Evolutionary conservation across 176 grass and related monocot species (phyloP), one percentile per base, ranked within the genome.

Genomic region (Rhynchospora breviuscula): DNA sequence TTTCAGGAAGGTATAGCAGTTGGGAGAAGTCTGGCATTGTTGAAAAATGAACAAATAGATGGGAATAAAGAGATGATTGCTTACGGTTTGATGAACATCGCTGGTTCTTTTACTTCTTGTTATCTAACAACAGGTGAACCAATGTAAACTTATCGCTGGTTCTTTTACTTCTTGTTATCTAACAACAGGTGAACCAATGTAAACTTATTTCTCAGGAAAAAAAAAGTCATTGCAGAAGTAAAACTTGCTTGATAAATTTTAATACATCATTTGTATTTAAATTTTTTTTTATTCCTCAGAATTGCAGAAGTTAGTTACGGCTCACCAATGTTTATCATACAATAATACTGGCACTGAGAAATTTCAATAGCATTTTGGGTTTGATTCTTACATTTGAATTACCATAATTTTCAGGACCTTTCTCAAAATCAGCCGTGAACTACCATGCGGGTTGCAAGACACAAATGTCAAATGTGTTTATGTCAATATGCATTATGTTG

Each of bases 1-100:
- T 85, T 80, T 67, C 87, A 98, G 96, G 93, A 99, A 92, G 96
- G 96, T 44, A 95, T 99, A 77, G 96, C 96, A 10, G 96, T 95
- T 1, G 96, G 93, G 2, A 87, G 96, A 63, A 99, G 96, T 80
- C 74, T 99, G 75, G 96, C 91, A 19, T 43, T 95, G 88, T 63
- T 99, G 47, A 99, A 99, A 83, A 89, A 95, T 78, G 96, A 99
- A 72, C 96, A 99, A 80, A 93, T 90, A 59, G 96, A 99, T 65
- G 96, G 96, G 3, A 99, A 99, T 73, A 99, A 99, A 84, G 96
- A 99, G 89, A 99, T 99, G 96, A 89, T 99, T 59, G 93, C 96
- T 35, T 99, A 88, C 48, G 96, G 96, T 73, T 84, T 93, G 64
- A 99, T 99, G 96, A 99, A 99, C 84, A 92, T 99, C 40, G 84